phyloP scores from a whole-genome alignment of 2,329 filamentous ascomycete species.

The Trichoderma atroviride region DNA sequence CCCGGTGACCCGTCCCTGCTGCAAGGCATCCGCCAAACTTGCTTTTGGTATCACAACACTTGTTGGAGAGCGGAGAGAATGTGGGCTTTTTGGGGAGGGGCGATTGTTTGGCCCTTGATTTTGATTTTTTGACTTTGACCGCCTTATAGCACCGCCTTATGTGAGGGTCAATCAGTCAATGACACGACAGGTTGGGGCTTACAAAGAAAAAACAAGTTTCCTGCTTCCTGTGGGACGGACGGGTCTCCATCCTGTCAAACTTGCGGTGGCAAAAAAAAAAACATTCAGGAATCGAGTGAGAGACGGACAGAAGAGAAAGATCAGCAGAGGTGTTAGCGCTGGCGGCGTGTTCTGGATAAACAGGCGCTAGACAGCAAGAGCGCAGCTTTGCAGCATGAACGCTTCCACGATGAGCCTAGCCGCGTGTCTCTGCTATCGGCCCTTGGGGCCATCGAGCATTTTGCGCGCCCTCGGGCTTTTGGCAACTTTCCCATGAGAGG shows the following conservation, averaged over 20 bases:
- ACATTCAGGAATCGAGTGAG: neutral
- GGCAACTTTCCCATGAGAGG: neutral
- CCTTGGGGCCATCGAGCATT: neutral
- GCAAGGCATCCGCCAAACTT: slow-evolving; percentile 12
- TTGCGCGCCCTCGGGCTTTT: neutral
- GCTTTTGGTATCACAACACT: neutral
- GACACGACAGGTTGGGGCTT: neutral
- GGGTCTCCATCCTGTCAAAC: slow-evolving; percentile 11
- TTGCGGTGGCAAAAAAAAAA: slow-evolving; percentile 18
- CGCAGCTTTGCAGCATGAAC: neutral
- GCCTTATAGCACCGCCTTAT: neutral
- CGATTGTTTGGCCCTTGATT: neutral
- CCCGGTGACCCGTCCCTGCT: slow-evolving; percentile 20
- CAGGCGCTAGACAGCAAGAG: neutral
- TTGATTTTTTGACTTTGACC: neutral
- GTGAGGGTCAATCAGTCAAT: neutral
- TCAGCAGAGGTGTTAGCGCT: slow-evolving; percentile 9
- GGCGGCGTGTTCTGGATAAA: neutral
- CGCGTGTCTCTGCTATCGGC: slow-evolving; percentile 14
- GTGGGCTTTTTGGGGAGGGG: neutral
- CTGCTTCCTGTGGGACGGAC: neutral
- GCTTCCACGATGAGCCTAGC: slow-evolving; percentile 1
- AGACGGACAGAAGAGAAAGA: neutral
- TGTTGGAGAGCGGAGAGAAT: neutral
- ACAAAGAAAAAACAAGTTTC: neutral